Evolutionary conservation across 2,329 filamentous ascomycete genomes (phyloP).

Genomic region (Penicillium sp.): DNA sequence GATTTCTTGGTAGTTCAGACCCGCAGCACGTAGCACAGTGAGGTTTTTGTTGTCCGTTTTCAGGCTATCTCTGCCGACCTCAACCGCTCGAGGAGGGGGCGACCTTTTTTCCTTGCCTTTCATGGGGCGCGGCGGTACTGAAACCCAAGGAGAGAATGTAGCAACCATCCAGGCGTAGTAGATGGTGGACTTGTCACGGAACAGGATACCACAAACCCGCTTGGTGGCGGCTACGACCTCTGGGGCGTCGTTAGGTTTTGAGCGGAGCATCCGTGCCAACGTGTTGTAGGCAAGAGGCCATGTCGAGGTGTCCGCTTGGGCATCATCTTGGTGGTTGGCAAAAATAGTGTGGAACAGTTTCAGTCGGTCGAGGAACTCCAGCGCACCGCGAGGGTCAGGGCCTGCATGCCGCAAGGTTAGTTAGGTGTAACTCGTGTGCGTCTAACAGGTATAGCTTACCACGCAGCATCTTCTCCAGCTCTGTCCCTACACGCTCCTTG

Average conservation of each 20-base stretch:
- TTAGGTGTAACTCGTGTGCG: background rate
- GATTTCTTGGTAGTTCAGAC: constrained; percentile 67
- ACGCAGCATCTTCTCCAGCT: constrained; percentile 88
- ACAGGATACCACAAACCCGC: constrained; percentile 51
- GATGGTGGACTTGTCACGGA: constrained; percentile 64
- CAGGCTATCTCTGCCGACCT: constrained; percentile 74
- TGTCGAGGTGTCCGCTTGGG: constrained; percentile 58
- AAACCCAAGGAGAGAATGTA: constrained; percentile 73
- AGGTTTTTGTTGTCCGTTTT: constrained; percentile 76
- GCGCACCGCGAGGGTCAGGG: constrained; percentile 41
- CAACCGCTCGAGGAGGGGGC: constrained; percentile 60
- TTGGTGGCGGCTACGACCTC: constrained; percentile 46
- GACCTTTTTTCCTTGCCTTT: constrained; percentile 51
- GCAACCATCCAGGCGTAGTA: constrained; percentile 77
- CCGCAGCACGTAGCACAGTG: constrained; percentile 66
- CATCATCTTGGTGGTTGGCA: constrained; percentile 48
- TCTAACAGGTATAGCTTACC: constrained; percentile 46
- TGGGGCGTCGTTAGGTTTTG: constrained; percentile 41
- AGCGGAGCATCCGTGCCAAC: constrained; percentile 54
- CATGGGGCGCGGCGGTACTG: constrained; percentile 42
- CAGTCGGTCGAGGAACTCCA: constrained; percentile 42
- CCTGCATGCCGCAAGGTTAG: constrained; percentile 24
- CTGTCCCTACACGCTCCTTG: constrained; percentile 81
- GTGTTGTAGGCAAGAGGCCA: constrained; percentile 68
- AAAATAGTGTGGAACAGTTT: constrained; percentile 45